Evolutionary conservation across 192 early-diverging fungal species (phyloP).

Genomic region (Gonapodya prolifera): DNA sequence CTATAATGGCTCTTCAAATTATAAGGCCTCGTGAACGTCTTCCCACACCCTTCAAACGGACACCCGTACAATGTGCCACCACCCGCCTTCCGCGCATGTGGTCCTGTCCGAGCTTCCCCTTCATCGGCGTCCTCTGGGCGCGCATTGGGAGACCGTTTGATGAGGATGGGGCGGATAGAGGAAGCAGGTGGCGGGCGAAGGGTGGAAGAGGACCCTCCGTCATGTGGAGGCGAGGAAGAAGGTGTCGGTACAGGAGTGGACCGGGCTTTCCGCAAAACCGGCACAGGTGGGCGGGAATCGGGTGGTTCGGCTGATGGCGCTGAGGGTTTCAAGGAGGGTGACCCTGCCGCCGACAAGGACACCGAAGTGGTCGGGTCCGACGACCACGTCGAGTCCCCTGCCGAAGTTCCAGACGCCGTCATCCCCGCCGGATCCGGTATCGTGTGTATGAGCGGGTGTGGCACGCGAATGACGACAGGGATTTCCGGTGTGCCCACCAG

Average conservation of each 20-base stretch:
- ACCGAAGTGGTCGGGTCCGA: no score
- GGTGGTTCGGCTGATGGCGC: no score
- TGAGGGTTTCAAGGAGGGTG: no score
- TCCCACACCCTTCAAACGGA: constrained; percentile 38
- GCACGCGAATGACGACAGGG: background rate
- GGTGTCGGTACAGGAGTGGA: background rate
- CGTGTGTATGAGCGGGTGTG: background rate
- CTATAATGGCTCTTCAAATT: constrained; percentile 49
- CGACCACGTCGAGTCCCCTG: no score
- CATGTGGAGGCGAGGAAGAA: background rate
- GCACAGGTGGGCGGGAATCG: no score
- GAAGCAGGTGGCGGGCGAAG: background rate
- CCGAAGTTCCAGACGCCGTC: no score
- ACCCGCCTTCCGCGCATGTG: background rate
- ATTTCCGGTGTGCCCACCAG: background rate
- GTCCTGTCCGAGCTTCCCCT: background rate
- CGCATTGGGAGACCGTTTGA: background rate
- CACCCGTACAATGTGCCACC: constrained; percentile 25
- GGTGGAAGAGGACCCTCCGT: background rate
- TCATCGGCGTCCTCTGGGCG: background rate
- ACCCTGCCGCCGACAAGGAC: no score
- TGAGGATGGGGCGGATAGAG: background rate
- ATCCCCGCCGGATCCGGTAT: background rate
- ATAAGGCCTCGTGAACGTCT: constrained; percentile 47
- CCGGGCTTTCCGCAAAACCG: no score